Percentiles rank a stretch among this genome's conserved stretches.
Evolutionary conservation across 2,329 filamentous ascomycete species (phyloP).

Genomic region (Aureobasidium lini): DNA sequence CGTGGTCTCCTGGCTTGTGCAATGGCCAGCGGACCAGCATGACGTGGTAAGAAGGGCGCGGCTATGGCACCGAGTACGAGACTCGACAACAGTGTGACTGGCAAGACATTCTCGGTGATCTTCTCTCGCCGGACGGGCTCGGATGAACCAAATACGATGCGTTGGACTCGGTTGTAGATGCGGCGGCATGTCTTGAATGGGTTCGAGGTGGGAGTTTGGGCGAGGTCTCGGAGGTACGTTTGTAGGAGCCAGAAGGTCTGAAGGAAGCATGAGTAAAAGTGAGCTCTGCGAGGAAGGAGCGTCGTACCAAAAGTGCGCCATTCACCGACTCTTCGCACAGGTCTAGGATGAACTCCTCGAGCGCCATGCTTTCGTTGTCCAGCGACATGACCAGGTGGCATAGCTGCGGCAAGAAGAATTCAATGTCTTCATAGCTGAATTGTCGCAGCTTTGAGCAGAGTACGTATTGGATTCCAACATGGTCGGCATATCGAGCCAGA

Average conservation of each 20-base stretch:
- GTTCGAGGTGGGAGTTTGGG: constrained; percentile 64
- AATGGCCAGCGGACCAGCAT: constrained; percentile 72
- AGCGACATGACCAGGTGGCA: constrained; percentile 83
- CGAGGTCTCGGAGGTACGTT: constrained; percentile 76
- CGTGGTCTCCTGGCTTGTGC: constrained; percentile 73
- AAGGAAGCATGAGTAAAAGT: constrained; percentile 10
- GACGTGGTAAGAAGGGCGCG: constrained; percentile 65
- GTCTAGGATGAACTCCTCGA: constrained; percentile 82
- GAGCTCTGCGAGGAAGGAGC: not conserved
- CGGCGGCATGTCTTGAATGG: constrained; percentile 75
- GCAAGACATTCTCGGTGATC: constrained; percentile 74
- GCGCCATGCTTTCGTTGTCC: constrained; percentile 84
- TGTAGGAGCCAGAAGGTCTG: constrained; percentile 89
- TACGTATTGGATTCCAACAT: constrained; percentile 84
- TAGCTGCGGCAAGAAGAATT: constrained; percentile 81
- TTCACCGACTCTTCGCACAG: constrained; percentile 83
- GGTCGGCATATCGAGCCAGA: constrained; percentile 79
- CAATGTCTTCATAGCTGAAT: constrained; percentile 85
- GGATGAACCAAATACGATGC: constrained; percentile 73
- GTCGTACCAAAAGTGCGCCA: constrained; percentile 64
- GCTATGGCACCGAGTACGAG: constrained; percentile 71
- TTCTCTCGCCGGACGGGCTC: constrained; percentile 63
- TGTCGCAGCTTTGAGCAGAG: constrained; percentile 82
- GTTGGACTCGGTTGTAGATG: constrained; percentile 82
- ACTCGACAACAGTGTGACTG: constrained; percentile 73